A percentile compares a stretch with the other conserved stretches of the same genome.
Conservation (phyloP, 2,329 filamentous ascomycete species). For the Xylariomycetidae sp. region DNA sequence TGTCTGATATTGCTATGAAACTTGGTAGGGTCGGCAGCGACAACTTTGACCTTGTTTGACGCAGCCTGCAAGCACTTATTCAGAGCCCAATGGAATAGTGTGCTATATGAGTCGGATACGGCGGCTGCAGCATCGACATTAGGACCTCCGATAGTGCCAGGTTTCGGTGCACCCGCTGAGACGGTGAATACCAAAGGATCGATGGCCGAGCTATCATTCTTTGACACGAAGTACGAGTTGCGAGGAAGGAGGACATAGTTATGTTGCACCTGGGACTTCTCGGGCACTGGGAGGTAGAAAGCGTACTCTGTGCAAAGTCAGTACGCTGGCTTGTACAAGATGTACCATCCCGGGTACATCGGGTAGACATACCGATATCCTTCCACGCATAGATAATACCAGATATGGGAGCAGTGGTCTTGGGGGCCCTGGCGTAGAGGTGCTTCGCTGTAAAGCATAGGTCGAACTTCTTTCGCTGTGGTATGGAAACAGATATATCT, state of each 20-base stretch:
- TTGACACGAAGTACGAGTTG: slow-evolving; percentile 48
- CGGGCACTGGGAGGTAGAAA: slow-evolving; percentile 62
- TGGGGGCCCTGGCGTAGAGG: slow-evolving; percentile 52
- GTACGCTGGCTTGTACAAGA: slow-evolving; percentile 4
- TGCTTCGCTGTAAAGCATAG: slow-evolving; percentile 57
- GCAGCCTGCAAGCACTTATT: slow-evolving; percentile 45
- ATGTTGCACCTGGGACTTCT: slow-evolving; percentile 60
- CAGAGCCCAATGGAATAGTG: slow-evolving; percentile 58
- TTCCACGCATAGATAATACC: slow-evolving; percentile 56
- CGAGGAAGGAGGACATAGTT: slow-evolving; percentile 62
- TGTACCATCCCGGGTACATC: not conserved
- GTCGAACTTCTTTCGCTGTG: slow-evolving; percentile 64
- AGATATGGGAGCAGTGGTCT: slow-evolving; percentile 46
- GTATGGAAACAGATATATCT: slow-evolving; percentile 63
- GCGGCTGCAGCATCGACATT: slow-evolving; percentile 44
- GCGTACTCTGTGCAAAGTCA: slow-evolving; percentile 44
- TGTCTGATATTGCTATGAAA: slow-evolving; percentile 56
- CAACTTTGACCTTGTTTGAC: slow-evolving; percentile 44
- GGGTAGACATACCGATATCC: slow-evolving; percentile 47
- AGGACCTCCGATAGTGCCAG: slow-evolving; percentile 49
- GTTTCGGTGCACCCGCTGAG: slow-evolving; percentile 54
- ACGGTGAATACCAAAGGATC: slow-evolving; percentile 65
- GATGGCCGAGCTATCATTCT: slow-evolving; percentile 33
- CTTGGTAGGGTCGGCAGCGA: slow-evolving; percentile 47
- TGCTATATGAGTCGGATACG: slow-evolving; percentile 55